phyloP scores from a whole-genome alignment of 1,139 yeast species.

The Blastobotrys illinoisensis region DNA sequence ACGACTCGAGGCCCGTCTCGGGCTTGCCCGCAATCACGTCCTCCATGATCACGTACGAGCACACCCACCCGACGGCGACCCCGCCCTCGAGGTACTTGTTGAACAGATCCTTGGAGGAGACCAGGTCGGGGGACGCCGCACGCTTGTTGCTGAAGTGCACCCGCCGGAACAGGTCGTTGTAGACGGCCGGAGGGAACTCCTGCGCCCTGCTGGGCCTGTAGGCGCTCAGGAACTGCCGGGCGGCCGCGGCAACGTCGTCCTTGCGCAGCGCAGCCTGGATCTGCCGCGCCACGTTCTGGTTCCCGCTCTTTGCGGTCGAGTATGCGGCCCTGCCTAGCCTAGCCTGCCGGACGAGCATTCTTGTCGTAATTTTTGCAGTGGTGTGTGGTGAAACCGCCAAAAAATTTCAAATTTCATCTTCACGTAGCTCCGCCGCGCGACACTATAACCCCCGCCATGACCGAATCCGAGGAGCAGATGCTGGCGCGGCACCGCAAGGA shows the following conservation, averaged over 20 bases:
- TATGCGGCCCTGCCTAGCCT: not conserved
- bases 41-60: conserved; percentile 22
- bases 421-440: not conserved
- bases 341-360: not conserved
- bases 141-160: not conserved
- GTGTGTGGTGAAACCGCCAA: not conserved
- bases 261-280: conserved; percentile 1
- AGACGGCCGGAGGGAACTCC: not conserved
- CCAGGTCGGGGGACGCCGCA: not conserved
- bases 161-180: conserved; percentile 7
- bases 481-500: conserved; percentile 65
- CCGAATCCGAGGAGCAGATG: conserved; percentile 48
- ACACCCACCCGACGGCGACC: conserved; percentile 26
- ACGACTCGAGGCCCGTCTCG: conserved; percentile 30
- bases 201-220: conserved; percentile 5
- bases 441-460: not conserved
- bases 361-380: too few species aligned
- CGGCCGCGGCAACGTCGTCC: conserved; percentile 6
- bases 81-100: conserved; percentile 19
- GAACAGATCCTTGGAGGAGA: conserved; percentile 15
- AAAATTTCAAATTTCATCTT: not conserved
- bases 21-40: conserved; percentile 24
- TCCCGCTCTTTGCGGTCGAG: not conserved
- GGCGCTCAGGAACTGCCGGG: conserved; percentile 5
- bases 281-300: not conserved